phyloP scores from a whole-genome alignment of 2,329 filamentous ascomycete genomes.

The Pestalotiopsis sp. region DNA sequence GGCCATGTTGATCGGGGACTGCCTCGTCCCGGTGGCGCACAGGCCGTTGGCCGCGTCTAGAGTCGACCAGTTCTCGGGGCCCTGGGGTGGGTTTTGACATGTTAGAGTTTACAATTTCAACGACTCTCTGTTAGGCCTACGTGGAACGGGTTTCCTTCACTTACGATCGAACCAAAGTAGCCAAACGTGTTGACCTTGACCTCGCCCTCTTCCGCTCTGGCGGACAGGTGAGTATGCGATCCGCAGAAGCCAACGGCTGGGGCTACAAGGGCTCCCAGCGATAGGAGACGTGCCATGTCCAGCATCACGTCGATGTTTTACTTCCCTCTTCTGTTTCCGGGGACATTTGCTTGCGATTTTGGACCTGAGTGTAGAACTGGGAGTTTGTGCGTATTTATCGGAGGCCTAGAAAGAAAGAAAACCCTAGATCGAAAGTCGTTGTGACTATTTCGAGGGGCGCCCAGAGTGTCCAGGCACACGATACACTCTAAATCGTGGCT shows the following conservation, averaged over 20 bases:
- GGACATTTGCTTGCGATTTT: neutral
- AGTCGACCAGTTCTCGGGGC: slow-evolving; percentile 35
- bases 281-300: slow-evolving; percentile 18
- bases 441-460: neutral
- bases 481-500: too few species aligned
- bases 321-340: neutral
- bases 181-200: slow-evolving; percentile 34
- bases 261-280: slow-evolving; percentile 25
- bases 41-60: slow-evolving; percentile 40
- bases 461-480: too few species aligned
- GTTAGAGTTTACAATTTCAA: too few species aligned
- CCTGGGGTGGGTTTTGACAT: slow-evolving; percentile 14
- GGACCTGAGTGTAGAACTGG: neutral
- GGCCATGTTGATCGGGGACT: slow-evolving; percentile 59
- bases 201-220: slow-evolving; percentile 25
- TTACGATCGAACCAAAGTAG: slow-evolving; percentile 22
- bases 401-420: neutral
- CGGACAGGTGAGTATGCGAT: slow-evolving; percentile 27
- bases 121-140: too few species aligned
- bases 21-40: slow-evolving; percentile 52
- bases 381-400: neutral
- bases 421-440: neutral
- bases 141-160: neutral
- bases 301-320: slow-evolving; percentile 18
- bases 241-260: slow-evolving; percentile 29